Evolutionary conservation across 345 rosid genomes (phyloP).

Genomic region (Rhizophora apiculata): DNA sequence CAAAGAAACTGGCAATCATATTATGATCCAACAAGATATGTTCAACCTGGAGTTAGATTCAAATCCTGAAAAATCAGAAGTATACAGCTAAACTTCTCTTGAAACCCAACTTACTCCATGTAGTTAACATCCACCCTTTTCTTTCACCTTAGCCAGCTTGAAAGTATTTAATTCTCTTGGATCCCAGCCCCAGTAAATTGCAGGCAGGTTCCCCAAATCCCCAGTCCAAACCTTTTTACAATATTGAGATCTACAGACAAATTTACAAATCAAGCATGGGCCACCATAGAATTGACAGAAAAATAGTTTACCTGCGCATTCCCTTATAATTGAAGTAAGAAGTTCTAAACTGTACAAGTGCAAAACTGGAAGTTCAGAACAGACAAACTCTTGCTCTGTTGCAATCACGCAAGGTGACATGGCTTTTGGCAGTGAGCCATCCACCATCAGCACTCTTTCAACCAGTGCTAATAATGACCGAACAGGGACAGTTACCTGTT

Average conservation of each 20-base stretch:
- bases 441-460: conserved; percentile 73
- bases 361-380: conserved; percentile 74
- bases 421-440: conserved; percentile 61
- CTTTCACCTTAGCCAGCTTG: background rate
- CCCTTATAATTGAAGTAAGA: conserved; percentile 55
- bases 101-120: too few relatives aligned
- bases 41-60: too few relatives aligned
- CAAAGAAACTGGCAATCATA: too few relatives aligned
- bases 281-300: background rate
- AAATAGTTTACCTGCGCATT: conserved; percentile 52
- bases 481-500: conserved; percentile 59
- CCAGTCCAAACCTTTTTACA: background rate
- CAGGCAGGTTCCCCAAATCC: background rate
- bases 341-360: conserved; percentile 63
- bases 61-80: too few relatives aligned
- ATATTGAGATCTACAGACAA: too few relatives aligned
- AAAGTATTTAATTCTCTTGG: background rate
- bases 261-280: background rate
- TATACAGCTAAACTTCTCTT: too few relatives aligned
- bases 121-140: background rate
- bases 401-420: conserved; percentile 50
- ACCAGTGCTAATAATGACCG: conserved; percentile 61
- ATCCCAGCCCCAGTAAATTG: background rate
- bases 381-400: conserved; percentile 69
- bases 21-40: too few relatives aligned